A percentile compares a stretch with the other conserved stretches of the same genome.
Evolutionary conservation across 768 basidiomycete species (phyloP).

Genomic region (Cyclocybe cylindracea): DNA sequence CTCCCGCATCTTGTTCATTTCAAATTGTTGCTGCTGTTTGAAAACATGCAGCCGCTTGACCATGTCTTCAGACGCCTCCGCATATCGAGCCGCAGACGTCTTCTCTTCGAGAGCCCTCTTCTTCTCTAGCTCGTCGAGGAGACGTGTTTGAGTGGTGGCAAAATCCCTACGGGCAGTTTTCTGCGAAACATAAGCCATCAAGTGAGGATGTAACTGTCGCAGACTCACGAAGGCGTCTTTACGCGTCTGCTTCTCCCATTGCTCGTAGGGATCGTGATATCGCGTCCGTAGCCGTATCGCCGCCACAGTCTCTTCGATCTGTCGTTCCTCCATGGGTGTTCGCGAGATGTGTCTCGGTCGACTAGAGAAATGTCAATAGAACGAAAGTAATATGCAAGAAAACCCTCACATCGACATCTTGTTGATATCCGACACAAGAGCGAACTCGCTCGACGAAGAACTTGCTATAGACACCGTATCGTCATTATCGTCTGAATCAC

Average conservation of each 20-base stretch:
- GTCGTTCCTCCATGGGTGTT: slow-evolving; percentile 39
- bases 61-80: slow-evolving; percentile 42
- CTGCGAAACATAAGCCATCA: slow-evolving; percentile 22
- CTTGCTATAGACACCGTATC: slow-evolving; percentile 23
- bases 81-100: slow-evolving; percentile 39
- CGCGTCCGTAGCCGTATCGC: slow-evolving; percentile 52
- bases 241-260: slow-evolving; percentile 54
- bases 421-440: slow-evolving; percentile 16
- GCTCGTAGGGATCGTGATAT: slow-evolving; percentile 57
- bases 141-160: slow-evolving; percentile 28
- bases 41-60: slow-evolving; percentile 53
- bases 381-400: background rate
- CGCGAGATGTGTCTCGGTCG: slow-evolving; percentile 26
- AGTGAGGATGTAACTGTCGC: background rate
- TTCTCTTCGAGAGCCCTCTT: slow-evolving; percentile 33
- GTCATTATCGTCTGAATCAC: slow-evolving; percentile 37
- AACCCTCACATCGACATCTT: slow-evolving; percentile 20
- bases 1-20: slow-evolving; percentile 44
- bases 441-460: slow-evolving; percentile 15
- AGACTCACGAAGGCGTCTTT: slow-evolving; percentile 51
- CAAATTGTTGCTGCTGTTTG: slow-evolving; percentile 43
- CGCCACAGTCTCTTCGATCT: slow-evolving; percentile 50
- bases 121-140: slow-evolving; percentile 48
- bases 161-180: slow-evolving; percentile 46
- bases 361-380: slow-evolving; percentile 12